phyloP scores from a whole-genome alignment of 1,284 basidiomycete genomes.

The Puccinia horiana region DNA sequence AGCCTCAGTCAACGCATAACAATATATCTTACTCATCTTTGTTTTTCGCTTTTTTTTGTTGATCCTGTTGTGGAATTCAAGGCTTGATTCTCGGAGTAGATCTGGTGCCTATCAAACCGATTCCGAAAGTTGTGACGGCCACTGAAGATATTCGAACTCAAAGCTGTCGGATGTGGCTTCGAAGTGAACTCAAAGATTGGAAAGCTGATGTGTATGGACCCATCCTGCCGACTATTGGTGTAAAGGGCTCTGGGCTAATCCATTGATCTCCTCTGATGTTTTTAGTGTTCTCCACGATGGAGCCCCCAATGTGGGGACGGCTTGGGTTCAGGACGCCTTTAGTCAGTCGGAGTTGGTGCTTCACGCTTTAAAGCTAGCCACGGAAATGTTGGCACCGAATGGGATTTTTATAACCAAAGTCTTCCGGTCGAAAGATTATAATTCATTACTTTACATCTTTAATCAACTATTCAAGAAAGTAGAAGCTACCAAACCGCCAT shows the following conservation, averaged over 20 bases:
- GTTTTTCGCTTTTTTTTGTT: slow-evolving; percentile 36
- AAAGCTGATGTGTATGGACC: slow-evolving; percentile 79
- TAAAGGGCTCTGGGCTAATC: not conserved
- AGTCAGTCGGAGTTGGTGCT: slow-evolving; percentile 95
- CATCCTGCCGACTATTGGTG: not conserved
- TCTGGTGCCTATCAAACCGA: slow-evolving; percentile 91
- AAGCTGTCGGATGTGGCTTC: slow-evolving; percentile 83
- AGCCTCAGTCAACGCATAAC: slow-evolving; percentile 57
- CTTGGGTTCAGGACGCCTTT: slow-evolving; percentile 99
- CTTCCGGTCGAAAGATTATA: slow-evolving; percentile 98
- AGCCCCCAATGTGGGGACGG: slow-evolving; percentile 98
- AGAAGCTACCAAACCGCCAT: slow-evolving; percentile 97
- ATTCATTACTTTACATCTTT: slow-evolving; percentile 98
- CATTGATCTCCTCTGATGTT: not conserved
- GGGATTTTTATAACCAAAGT: slow-evolving; percentile 98
- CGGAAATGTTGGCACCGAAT: slow-evolving; percentile 90
- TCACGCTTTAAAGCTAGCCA: slow-evolving; percentile 91
- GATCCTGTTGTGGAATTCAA: slow-evolving; percentile 28
- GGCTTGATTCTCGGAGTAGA: slow-evolving; percentile 72
- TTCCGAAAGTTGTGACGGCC: slow-evolving; percentile 89
- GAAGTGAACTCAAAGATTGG: slow-evolving; percentile 93
- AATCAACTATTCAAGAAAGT: slow-evolving; percentile 93
- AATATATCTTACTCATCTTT: slow-evolving; percentile 50
- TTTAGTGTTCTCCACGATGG: slow-evolving; percentile 89
- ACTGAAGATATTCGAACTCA: slow-evolving; percentile 92